A percentile compares a stretch with the other conserved stretches of the same genome.
These are phyloP conservation scores for Pythium brachiatum DNA, from an alignment of 352 stramenopile genomes.

Conservation along the genomic window DNA sequence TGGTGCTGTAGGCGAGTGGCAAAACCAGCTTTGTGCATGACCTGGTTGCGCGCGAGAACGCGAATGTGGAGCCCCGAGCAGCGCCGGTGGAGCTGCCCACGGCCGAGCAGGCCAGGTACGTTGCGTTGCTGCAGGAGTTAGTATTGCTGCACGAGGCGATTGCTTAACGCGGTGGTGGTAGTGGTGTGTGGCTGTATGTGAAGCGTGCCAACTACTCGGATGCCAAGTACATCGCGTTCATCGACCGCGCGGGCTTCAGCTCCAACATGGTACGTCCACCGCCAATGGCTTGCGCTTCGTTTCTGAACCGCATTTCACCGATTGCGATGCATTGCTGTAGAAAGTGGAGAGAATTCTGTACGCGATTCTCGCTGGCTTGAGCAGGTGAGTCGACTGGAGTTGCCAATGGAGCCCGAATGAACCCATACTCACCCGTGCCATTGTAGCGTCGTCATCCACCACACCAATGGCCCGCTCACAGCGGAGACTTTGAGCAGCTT, in stretches of 20 bases:
- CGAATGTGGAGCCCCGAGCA: conserved; percentile 14
- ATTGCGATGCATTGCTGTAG: conserved; percentile 20
- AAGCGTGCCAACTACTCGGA: conserved; percentile 57
- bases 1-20: conserved; percentile 35
- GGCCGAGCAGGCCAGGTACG: conserved; percentile 7
- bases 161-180: conserved; percentile 1
- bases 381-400: conserved; percentile 30
- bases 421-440: too few species aligned
- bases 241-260: conserved; percentile 56
- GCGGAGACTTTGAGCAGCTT: conserved; percentile 52
- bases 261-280: conserved; percentile 23
- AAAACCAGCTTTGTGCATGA: conserved; percentile 50
- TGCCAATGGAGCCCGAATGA: not conserved
- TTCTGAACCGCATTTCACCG: too few species aligned
- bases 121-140: not conserved
- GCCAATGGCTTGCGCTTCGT: too few species aligned
- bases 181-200: conserved; percentile 73
- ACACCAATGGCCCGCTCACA: conserved; percentile 54
- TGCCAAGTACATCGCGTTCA: conserved; percentile 69
- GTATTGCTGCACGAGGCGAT: not conserved
- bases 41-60: conserved; percentile 32
- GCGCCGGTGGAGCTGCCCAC: conserved; percentile 7
- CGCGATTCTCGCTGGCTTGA: conserved; percentile 59
- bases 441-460: conserved; percentile 64
- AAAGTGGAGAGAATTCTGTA: conserved; percentile 59